Conservation (phyloP, 1,284 basidiomycete genomes). For the Ustilago hordei region DNA sequence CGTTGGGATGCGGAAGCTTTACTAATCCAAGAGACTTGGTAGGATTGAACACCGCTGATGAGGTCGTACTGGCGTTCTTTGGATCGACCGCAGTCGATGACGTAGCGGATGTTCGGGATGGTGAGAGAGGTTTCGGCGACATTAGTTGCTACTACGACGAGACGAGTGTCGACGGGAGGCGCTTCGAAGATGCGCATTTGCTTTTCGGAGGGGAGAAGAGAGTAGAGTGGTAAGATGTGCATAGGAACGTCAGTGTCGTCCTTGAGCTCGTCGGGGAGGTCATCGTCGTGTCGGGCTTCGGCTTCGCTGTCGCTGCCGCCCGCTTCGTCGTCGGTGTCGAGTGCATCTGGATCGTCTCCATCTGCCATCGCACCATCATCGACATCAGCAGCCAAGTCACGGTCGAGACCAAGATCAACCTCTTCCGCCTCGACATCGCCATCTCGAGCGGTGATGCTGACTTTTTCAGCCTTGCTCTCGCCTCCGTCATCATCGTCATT, state of each 20-base stretch:
- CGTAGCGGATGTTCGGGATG: constrained; percentile 81
- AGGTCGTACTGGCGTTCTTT: constrained; percentile 83
- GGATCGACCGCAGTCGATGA: constrained; percentile 80
- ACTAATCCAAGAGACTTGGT: constrained; percentile 80
- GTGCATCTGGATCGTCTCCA: constrained; percentile 71
- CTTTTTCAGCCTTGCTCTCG: constrained; percentile 36
- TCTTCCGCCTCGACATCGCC: constrained; percentile 82
- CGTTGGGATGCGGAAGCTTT: constrained; percentile 81
- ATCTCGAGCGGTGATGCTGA: constrained; percentile 40
- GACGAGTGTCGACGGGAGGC: constrained; percentile 76
- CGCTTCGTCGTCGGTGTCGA: constrained; percentile 55
- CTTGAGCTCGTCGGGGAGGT: constrained; percentile 54
- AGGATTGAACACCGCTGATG: constrained; percentile 77
- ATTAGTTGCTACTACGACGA: constrained; percentile 82
- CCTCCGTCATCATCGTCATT: constrained; percentile 27
- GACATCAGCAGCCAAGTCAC: constrained; percentile 72
- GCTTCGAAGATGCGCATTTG: constrained; percentile 80
- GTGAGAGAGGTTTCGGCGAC: constrained; percentile 84
- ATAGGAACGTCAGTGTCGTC: constrained; percentile 62
- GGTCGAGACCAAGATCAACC: constrained; percentile 77
- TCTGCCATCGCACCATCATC: constrained; percentile 69
- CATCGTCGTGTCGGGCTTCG: constrained; percentile 47
- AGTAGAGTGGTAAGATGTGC: constrained; percentile 81
- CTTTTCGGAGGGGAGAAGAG: constrained; percentile 78
- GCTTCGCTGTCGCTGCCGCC: constrained; percentile 36